These are phyloP conservation scores for Poteriospumella lacustris DNA, from an alignment of 108 stramenopile genomes.

Conservation along the genomic window DNA sequence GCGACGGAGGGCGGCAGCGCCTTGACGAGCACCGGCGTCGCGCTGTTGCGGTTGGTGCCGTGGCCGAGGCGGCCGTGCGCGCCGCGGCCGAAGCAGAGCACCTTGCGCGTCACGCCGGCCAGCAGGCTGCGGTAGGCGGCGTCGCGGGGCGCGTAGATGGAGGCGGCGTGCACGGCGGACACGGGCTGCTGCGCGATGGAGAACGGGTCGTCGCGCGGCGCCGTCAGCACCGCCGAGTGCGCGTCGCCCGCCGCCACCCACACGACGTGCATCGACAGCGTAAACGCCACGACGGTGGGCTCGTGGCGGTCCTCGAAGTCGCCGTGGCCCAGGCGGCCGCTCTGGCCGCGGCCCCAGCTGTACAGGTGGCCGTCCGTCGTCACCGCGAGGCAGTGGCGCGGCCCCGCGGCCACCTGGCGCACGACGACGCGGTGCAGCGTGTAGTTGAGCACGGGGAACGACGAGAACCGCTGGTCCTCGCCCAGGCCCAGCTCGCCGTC, in stretches of 20 bases:
- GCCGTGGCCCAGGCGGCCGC: slow-evolving; percentile 14
- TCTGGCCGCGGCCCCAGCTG: not conserved
- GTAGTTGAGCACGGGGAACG: not conserved
- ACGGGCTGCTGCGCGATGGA: not conserved
- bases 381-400: not conserved
- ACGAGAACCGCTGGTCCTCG: not conserved
- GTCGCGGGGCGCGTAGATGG: no score
- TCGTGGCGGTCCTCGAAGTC: not conserved
- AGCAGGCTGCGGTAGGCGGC: no score
- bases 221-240: slow-evolving; percentile 19
- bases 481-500: slow-evolving; percentile 14
- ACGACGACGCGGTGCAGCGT: not conserved
- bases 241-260: slow-evolving; percentile 9
- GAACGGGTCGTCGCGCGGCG: not conserved
- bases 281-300: not conserved
- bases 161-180: no score
- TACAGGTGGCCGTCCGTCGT: not conserved
- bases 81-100: slow-evolving; percentile 14
- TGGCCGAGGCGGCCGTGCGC: slow-evolving; percentile 22
- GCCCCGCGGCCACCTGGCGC: not conserved
- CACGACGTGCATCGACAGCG: not conserved
- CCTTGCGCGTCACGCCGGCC: no score
- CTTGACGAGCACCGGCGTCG: not conserved
- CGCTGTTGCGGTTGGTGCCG: not conserved
- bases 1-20: not conserved